Conservation (phyloP, 1,284 basidiomycete genomes). For the Volvariella surrecta region DNA sequence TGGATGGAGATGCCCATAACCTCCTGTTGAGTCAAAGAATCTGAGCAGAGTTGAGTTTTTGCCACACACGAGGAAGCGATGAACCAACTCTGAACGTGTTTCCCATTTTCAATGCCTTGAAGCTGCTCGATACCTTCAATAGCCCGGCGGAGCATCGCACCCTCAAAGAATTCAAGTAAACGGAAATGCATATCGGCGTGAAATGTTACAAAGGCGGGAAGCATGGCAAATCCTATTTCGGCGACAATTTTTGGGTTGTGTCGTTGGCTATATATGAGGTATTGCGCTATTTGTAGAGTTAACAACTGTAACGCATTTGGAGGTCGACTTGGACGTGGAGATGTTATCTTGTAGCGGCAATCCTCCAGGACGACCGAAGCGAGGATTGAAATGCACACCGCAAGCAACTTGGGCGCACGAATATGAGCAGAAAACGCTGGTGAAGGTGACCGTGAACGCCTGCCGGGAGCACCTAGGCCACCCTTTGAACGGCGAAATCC, state of each 20-base stretch:
- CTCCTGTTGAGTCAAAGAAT: background rate
- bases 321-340: constrained; percentile 49
- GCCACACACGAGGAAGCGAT: too few relatives aligned
- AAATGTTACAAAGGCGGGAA: constrained; percentile 65
- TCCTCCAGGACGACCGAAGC: constrained; percentile 58
- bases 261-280: constrained; percentile 44
- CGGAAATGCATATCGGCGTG: constrained; percentile 45
- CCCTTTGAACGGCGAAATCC: constrained; percentile 24
- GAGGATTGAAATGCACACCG: constrained; percentile 52
- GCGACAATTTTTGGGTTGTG: constrained; percentile 43
- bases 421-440: constrained; percentile 22
- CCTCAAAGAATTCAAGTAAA: constrained; percentile 56
- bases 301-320: constrained; percentile 59
- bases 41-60: background rate
- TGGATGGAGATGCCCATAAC: constrained; percentile 42
- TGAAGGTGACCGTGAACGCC: constrained; percentile 43
- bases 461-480: constrained; percentile 26
- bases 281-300: constrained; percentile 53
- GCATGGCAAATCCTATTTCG: constrained; percentile 51
- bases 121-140: constrained; percentile 35
- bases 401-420: constrained; percentile 41
- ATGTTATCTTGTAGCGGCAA: constrained; percentile 51
- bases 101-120: constrained; percentile 22
- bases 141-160: constrained; percentile 41
- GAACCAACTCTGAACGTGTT: background rate